Conservation (phyloP, 768 basidiomycete genomes). For the Clitopilus hobsonii region DNA sequence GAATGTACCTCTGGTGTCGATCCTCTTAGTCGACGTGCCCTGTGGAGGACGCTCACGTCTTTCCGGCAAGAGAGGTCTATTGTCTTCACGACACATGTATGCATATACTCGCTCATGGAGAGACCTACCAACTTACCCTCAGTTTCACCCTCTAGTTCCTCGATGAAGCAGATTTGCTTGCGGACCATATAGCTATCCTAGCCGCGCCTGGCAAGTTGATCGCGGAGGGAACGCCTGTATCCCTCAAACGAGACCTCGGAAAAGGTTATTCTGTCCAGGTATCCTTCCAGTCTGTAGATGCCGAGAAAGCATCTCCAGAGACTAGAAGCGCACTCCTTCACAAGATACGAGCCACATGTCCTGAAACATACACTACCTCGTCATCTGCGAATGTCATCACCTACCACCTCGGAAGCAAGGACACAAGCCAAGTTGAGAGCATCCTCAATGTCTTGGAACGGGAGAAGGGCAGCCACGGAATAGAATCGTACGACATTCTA, state of each 20-base stretch:
- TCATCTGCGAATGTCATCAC: constrained; percentile 38
- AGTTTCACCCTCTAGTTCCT: constrained; percentile 63
- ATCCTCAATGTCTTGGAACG: constrained; percentile 53
- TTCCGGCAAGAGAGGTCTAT: constrained; percentile 64
- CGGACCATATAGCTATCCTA: constrained; percentile 71
- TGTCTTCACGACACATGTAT: constrained; percentile 75
- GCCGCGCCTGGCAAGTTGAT: constrained; percentile 73
- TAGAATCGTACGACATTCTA: constrained; percentile 60
- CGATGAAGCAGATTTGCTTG: constrained; percentile 76
- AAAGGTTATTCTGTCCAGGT: constrained; percentile 67
- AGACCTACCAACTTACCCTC: too few species aligned
- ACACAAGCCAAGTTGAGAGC: constrained; percentile 45
- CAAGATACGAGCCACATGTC: constrained; percentile 39
- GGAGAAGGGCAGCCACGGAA: constrained; percentile 28
- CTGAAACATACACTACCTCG: constrained; percentile 36
- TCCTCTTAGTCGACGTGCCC: constrained; percentile 69
- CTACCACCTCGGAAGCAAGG: constrained; percentile 61
- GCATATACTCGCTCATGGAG: constrained; percentile 12
- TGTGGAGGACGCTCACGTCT: constrained; percentile 72
- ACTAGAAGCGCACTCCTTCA: constrained; percentile 29
- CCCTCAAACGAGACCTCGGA: constrained; percentile 67
- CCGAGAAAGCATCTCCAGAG: constrained; percentile 23
- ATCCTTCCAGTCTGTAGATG: constrained; percentile 29
- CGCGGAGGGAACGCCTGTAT: constrained; percentile 68
- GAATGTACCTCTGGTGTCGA: constrained; percentile 81